Conservation (phyloP, 805 yeast species). For the Sugiyamaella mastotermitis region DNA sequence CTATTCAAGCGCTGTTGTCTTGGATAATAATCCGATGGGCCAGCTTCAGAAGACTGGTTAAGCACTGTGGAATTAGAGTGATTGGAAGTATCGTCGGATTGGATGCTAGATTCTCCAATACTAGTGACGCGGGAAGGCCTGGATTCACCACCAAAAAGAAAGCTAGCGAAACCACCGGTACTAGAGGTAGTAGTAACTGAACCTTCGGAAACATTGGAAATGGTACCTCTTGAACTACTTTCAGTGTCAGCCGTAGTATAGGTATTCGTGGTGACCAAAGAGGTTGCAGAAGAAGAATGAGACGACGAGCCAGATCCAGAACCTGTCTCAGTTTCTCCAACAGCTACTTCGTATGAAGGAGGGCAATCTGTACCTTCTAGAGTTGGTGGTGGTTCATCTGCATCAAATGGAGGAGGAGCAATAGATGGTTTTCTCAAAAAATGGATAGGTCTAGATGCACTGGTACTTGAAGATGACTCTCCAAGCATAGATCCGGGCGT, state of each 20-base stretch:
- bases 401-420: conserved; percentile 57
- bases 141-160: too few species aligned
- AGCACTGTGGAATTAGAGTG: background rate
- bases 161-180: too few species aligned
- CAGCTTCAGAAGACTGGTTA: background rate
- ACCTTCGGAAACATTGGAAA: too few species aligned
- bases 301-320: background rate
- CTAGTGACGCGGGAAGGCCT: background rate
- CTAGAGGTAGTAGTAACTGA: background rate
- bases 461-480: conserved; percentile 1
- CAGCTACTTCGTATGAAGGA: conserved; percentile 16
- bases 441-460: conserved; percentile 45
- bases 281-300: background rate
- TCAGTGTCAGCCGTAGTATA: too few species aligned
- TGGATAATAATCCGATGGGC: too few species aligned
- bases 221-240: background rate
- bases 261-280: background rate
- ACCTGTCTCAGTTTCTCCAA: background rate
- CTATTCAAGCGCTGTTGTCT: too few species aligned
- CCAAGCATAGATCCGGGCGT: conserved; percentile 2
- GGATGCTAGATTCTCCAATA: background rate
- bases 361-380: conserved; percentile 8
- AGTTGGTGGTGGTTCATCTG: conserved; percentile 18
- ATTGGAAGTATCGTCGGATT: background rate
- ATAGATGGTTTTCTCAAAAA: conserved; percentile 47